phyloP scores from a whole-genome alignment of 2,329 filamentous ascomycete species.

The Cladosporium sp. region DNA sequence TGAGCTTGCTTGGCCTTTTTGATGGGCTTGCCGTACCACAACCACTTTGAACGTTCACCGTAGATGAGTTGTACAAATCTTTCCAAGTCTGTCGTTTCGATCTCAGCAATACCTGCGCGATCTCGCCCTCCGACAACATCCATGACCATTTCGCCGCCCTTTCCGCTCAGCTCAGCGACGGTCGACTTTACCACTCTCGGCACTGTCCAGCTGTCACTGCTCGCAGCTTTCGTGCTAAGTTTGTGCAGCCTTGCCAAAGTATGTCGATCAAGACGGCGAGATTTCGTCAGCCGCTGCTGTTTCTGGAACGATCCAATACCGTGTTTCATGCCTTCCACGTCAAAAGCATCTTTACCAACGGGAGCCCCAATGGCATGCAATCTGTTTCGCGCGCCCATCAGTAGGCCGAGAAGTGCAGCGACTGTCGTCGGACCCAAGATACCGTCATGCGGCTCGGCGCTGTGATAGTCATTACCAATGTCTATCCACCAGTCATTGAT shows the following conservation, averaged over 20 bases:
- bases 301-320: conserved; percentile 89
- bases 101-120: conserved; percentile 83
- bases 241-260: conserved; percentile 78
- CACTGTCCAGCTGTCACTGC: conserved; percentile 86
- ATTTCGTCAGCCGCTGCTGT: conserved; percentile 72
- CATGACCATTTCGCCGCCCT: conserved; percentile 89
- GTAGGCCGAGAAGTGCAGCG: conserved; percentile 76
- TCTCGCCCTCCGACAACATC: conserved; percentile 83
- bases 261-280: conserved; percentile 73
- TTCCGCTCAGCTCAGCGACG: conserved; percentile 87
- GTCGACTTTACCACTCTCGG: conserved; percentile 92
- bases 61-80: conserved; percentile 72
- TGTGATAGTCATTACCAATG: conserved; percentile 86
- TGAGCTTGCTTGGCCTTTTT: conserved; percentile 45
- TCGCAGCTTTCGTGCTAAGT: conserved; percentile 83
- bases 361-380: conserved; percentile 80
- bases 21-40: conserved; percentile 87
- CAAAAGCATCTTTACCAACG: conserved; percentile 86
- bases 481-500: conserved; percentile 96
- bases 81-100: conserved; percentile 88
- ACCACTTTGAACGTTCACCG: conserved; percentile 83
- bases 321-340: conserved; percentile 74
- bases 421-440: conserved; percentile 90
- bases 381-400: conserved; percentile 86
- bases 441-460: conserved; percentile 86